These are phyloP conservation scores for Lactifluus volemus DNA, from an alignment of 768 basidiomycete species.

Conservation along the genomic window DNA sequence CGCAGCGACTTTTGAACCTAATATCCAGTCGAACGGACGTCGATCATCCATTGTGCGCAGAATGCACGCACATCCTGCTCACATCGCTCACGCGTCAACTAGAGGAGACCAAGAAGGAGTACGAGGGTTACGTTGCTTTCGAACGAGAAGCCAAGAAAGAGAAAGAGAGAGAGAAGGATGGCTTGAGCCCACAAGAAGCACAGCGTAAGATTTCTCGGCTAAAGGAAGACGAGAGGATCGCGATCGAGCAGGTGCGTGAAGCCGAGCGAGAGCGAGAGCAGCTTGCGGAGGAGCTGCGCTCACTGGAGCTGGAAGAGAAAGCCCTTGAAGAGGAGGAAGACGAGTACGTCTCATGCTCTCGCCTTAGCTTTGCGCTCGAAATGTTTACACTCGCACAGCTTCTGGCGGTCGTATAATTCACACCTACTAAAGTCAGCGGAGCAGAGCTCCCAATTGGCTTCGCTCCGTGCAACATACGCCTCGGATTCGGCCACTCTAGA, in stretches of 20 bases:
- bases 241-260: conserved; percentile 63
- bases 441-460: conserved; percentile 60
- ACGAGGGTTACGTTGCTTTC: conserved; percentile 90
- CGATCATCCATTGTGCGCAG: conserved; percentile 91
- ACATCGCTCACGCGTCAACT: conserved; percentile 67
- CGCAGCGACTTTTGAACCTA: conserved; percentile 64
- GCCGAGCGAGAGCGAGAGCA: conserved; percentile 72
- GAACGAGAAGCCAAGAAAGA: conserved; percentile 83
- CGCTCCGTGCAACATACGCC: conserved; percentile 68
- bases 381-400: conserved; percentile 36
- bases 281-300: conserved; percentile 61
- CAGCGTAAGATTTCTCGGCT: conserved; percentile 67
- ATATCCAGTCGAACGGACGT: conserved; percentile 71
- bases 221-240: conserved; percentile 56
- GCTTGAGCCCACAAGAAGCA: conserved; percentile 52
- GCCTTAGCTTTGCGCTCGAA: neutral
- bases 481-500: conserved; percentile 70
- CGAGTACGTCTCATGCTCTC: conserved; percentile 42
- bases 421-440: conserved; percentile 57
- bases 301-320: conserved; percentile 70
- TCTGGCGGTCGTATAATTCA: conserved; percentile 75
- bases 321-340: conserved; percentile 75
- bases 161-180: conserved; percentile 60
- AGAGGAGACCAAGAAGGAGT: conserved; percentile 84
- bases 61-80: conserved; percentile 83